Percentiles rank a stretch among this genome's conserved stretches.
These are phyloP conservation scores for Myriosclerotinia duriaeana DNA, from an alignment of 2,329 filamentous ascomycete genomes.

Conservation along the genomic window DNA sequence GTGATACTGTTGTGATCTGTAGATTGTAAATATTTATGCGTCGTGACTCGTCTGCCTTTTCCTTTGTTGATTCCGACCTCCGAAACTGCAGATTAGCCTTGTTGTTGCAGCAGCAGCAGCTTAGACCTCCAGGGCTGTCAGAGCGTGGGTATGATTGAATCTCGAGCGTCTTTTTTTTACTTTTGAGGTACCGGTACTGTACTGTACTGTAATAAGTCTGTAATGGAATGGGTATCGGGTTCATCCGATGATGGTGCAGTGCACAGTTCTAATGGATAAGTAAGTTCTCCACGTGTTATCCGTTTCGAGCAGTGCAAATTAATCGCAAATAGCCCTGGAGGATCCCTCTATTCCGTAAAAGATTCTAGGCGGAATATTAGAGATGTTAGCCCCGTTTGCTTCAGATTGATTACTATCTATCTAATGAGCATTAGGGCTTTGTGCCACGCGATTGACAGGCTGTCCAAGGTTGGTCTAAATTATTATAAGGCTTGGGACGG, in stretches of 20 bases:
- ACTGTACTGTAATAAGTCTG: too few relatives aligned
- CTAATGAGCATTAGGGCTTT: background rate
- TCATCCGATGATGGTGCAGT: conserved; percentile 7
- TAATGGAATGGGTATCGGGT: background rate
- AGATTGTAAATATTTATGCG: background rate
- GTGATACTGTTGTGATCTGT: background rate
- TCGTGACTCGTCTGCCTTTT: background rate
- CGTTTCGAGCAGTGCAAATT: conserved; percentile 7
- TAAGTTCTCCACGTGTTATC: conserved; percentile 3
- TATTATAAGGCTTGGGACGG: background rate
- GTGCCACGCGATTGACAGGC: background rate
- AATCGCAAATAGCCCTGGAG: background rate
- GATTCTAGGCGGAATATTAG: background rate
- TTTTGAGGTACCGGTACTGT: too few relatives aligned
- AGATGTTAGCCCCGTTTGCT: conserved; percentile 1
- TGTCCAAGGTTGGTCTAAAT: too few relatives aligned
- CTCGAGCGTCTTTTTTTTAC: too few relatives aligned
- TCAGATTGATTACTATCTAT: conserved; percentile 6
- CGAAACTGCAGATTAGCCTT: background rate
- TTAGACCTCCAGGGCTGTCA: conserved; percentile 1
- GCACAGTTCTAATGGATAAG: too few relatives aligned
- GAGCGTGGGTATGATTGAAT: too few relatives aligned
- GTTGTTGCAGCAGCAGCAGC: too few relatives aligned
- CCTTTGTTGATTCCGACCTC: conserved; percentile 1
- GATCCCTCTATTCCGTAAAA: background rate